phyloP scores from a whole-genome alignment of 176 grass and related monocot species.

The Stipa capillata region DNA sequence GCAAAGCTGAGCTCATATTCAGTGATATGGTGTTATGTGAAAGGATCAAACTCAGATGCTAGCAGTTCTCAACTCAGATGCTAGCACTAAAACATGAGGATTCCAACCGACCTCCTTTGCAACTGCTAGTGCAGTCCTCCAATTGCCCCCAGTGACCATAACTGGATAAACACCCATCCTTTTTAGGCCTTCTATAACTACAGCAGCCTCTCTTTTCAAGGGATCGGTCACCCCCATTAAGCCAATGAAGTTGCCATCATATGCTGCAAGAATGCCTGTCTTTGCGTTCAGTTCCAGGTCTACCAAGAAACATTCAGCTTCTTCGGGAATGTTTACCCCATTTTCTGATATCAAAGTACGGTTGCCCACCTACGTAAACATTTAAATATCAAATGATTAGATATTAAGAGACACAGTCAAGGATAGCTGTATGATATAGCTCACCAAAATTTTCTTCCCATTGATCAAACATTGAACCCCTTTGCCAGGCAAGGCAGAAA shows the following conservation, averaged over 20 bases:
- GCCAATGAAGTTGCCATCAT: slow-evolving; percentile 59
- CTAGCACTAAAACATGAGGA: neutral
- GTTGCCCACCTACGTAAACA: slow-evolving; percentile 71
- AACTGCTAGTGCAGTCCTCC: slow-evolving; percentile 79
- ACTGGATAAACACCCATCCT: slow-evolving; percentile 81
- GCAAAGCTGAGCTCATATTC: neutral
- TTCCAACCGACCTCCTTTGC: slow-evolving; percentile 67
- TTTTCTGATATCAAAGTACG: slow-evolving; percentile 78
- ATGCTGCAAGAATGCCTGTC: slow-evolving; percentile 82
- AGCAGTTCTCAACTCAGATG: too few relatives aligned
- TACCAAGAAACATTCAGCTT: slow-evolving; percentile 76
- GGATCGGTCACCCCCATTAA: slow-evolving; percentile 82
- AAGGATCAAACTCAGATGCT: neutral
- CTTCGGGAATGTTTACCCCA: slow-evolving; percentile 47
- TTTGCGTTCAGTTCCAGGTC: slow-evolving; percentile 72
- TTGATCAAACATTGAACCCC: slow-evolving; percentile 67
- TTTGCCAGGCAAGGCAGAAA: slow-evolving; percentile 79
- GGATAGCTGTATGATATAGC: slow-evolving; percentile 7
- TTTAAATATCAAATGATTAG: neutral
- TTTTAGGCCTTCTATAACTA: slow-evolving; percentile 79
- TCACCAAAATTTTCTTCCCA: slow-evolving; percentile 76
- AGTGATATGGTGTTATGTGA: neutral
- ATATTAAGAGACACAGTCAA: neutral
- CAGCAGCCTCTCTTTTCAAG: slow-evolving; percentile 89
- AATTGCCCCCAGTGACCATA: slow-evolving; percentile 94